phyloP scores from a whole-genome alignment of 768 basidiomycete species.

The Hygrophorus pudorinus region DNA sequence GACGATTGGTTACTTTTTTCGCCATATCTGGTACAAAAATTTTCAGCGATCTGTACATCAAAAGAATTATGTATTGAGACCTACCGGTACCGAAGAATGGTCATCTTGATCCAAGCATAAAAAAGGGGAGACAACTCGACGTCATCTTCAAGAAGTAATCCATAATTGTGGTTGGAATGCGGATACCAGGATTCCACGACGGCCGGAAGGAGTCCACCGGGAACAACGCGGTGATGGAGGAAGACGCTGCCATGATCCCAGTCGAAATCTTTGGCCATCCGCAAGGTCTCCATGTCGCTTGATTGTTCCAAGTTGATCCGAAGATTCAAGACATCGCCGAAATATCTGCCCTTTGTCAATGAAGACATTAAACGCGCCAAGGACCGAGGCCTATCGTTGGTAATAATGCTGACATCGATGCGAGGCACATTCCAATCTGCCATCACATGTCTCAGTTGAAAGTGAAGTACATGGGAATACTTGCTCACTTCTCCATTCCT shows the following conservation, averaged over 20 bases:
- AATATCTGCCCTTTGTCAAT: constrained; percentile 46
- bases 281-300: constrained; percentile 50
- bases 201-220: constrained; percentile 71
- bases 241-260: constrained; percentile 57
- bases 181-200: constrained; percentile 92
- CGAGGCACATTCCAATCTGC: constrained; percentile 68
- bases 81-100: constrained; percentile 67
- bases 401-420: constrained; percentile 67
- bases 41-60: not conserved
- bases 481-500: constrained; percentile 59
- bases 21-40: constrained; percentile 42
- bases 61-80: constrained; percentile 1
- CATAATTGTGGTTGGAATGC: constrained; percentile 59
- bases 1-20: constrained; percentile 25
- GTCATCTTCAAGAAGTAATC: constrained; percentile 78
- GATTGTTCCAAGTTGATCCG: constrained; percentile 72
- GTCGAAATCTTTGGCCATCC: constrained; percentile 33
- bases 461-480: constrained; percentile 8
- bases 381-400: constrained; percentile 65
- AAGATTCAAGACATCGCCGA: constrained; percentile 55
- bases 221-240: constrained; percentile 65
- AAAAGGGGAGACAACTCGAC: constrained; percentile 77
- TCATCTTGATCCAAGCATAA: constrained; percentile 80
- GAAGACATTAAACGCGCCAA: constrained; percentile 59
- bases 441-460: constrained; percentile 10